These are phyloP conservation scores for Tetrahymena thermophila DNA, from an alignment of 73 alveolate genomes.

Conservation along the genomic window DNA sequence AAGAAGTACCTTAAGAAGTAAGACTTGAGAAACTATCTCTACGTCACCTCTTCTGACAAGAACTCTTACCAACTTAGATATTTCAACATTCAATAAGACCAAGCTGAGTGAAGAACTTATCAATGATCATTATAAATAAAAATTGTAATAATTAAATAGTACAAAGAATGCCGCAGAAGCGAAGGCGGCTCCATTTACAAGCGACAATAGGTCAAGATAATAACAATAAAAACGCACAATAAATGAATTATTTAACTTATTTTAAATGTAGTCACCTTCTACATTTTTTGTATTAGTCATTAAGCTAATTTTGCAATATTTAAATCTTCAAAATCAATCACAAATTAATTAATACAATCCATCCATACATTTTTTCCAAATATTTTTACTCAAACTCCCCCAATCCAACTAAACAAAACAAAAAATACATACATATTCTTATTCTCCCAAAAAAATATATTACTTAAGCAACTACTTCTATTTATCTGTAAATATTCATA, in stretches of 20 bases:
- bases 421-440: not conserved
- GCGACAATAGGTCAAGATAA: not conserved
- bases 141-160: not conserved
- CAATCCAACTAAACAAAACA: not conserved
- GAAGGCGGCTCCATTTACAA: not conserved
- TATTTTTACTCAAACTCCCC: not conserved
- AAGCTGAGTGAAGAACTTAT: constrained; percentile 56
- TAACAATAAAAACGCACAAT: not conserved
- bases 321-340: not conserved
- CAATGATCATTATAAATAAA: not conserved
- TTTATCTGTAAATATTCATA: not conserved
- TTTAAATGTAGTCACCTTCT: constrained; percentile 1
- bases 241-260: not conserved
- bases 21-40: constrained; percentile 70
- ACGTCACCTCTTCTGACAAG: constrained; percentile 74
- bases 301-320: not conserved
- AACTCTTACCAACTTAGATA: constrained; percentile 72
- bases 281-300: not conserved
- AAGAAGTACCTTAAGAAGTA: constrained; percentile 82
- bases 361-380: not conserved
- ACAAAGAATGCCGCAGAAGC: not conserved
- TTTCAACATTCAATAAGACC: constrained; percentile 74
- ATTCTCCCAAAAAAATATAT: not conserved
- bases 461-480: too few relatives aligned
- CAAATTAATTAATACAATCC: not conserved